A percentile compares a stretch with the other conserved stretches of the same genome.
These are phyloP conservation scores for Lecanicillium sp. DNA, from an alignment of 2,329 filamentous ascomycete species.

Conservation along the genomic window DNA sequence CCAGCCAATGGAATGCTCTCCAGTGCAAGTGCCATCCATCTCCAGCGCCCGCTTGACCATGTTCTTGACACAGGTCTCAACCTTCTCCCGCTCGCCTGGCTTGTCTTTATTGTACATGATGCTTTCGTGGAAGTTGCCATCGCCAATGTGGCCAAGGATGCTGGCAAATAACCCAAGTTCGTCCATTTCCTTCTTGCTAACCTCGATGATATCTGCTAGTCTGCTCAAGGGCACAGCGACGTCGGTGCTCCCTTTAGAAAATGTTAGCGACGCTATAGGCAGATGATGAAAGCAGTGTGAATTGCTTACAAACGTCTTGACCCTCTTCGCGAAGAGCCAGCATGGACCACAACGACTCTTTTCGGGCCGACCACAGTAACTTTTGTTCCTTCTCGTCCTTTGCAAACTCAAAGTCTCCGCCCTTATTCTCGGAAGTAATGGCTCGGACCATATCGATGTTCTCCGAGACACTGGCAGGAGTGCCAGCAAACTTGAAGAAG, in stretches of 20 bases:
- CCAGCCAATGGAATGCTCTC: slow-evolving; percentile 79
- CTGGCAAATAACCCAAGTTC: slow-evolving; percentile 79
- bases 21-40: slow-evolving; percentile 91
- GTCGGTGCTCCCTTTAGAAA: slow-evolving; percentile 61
- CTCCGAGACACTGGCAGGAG: slow-evolving; percentile 67
- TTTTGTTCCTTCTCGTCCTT: slow-evolving; percentile 62
- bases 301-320: slow-evolving; percentile 63
- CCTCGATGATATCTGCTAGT: slow-evolving; percentile 67
- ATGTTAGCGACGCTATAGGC: too few relatives aligned
- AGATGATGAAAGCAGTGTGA: too few relatives aligned
- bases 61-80: slow-evolving; percentile 74
- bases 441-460: slow-evolving; percentile 62
- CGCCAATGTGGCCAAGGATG: slow-evolving; percentile 83
- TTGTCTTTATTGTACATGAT: slow-evolving; percentile 77
- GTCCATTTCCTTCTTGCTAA: slow-evolving; percentile 84
- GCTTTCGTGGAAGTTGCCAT: slow-evolving; percentile 90
- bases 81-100: slow-evolving; percentile 62
- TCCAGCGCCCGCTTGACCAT: slow-evolving; percentile 88
- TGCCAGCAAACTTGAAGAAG: slow-evolving; percentile 83
- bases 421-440: slow-evolving; percentile 58
- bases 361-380: slow-evolving; percentile 71
- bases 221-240: slow-evolving; percentile 74
- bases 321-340: slow-evolving; percentile 58
- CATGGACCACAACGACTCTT: slow-evolving; percentile 80
- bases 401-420: slow-evolving; percentile 69